A percentile compares a stretch with the other conserved stretches of the same genome.
phyloP scores from a whole-genome alignment of 306 rosid species.

The Malus sieversii region DNA sequence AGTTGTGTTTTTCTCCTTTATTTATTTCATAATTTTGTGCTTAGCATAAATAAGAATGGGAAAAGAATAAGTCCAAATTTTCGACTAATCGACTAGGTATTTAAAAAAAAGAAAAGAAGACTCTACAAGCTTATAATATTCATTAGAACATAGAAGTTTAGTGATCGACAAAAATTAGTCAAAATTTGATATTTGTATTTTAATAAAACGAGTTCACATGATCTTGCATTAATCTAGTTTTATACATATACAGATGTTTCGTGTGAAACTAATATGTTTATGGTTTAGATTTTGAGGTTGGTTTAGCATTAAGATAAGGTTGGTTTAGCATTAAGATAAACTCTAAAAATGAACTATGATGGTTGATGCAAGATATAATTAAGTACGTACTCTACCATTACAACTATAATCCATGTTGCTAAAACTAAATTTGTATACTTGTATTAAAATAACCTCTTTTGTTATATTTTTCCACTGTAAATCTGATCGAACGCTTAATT shows the following conservation, averaged over 20 bases:
- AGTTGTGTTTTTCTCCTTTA: neutral
- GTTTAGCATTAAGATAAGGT: neutral
- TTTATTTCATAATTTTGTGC: neutral
- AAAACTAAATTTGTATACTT: no score
- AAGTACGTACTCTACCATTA: no score
- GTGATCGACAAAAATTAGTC: neutral
- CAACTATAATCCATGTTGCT: no score
- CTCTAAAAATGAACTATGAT: neutral
- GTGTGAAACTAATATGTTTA: neutral
- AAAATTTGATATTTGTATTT: neutral
- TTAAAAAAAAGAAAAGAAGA: neutral
- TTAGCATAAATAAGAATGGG: neutral
- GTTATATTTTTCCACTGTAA: no score
- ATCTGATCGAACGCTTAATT: neutral
- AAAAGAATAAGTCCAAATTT: neutral
- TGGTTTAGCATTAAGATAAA: neutral
- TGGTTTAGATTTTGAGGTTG: neutral
- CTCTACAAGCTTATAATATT: neutral
- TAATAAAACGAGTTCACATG: neutral
- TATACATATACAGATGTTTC: neutral
- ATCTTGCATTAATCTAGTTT: neutral
- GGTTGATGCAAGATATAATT: neutral
- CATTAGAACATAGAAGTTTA: neutral
- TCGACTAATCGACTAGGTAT: neutral
- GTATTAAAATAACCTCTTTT: no score